Evolutionary conservation across 2,329 filamentous ascomycete species (phyloP), one percentile per base, ranked within the genome.

Genomic region (Eutypa lata): DNA sequence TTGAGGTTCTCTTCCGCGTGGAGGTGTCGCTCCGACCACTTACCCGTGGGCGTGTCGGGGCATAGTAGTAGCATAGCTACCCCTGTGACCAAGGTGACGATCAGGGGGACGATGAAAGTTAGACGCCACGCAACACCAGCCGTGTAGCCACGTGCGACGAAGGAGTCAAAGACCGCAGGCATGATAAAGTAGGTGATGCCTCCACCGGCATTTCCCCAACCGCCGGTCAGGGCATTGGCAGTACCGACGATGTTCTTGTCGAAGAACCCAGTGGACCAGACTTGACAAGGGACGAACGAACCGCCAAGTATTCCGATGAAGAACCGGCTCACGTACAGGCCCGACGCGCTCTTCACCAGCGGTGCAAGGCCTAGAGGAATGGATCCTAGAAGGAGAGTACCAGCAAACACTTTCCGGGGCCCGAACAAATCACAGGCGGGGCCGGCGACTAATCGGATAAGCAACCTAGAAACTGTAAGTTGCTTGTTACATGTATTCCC

Each of bases 111-210:
- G 56, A 96, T 76, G 67, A 95, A 96, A 2, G 90, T 81, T 1
- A 96, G 83, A 24, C 91, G 83, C 91, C 92, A 96, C 2, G 91
- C 88, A 37, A 84, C 79, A 61, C 89, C 84, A 2, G 83, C 72
- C 1, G 77, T 73, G 51, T 93, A 75, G 7, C 84, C 82, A 47
- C 78, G 77, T 1, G 78, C 64, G 21, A 89, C 81, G 21, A 96
- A 77, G 0, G 88, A 89, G 70, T 95, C 88, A 71, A 88, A 94
- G 53, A 96, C 86, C 5, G 90, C 90, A 2, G 92, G 91, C 91
- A 96, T 96, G 62, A 93, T 82, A 69, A 96, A 95, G 74, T 96
- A 96, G 2, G 91, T 96, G 60, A 96, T 88, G 52, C 92, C 92
- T 57, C 91, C 92, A 53, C 92, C 91, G 24, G 90, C 82, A 62